Base-by-base conservation (phyloP, 345 rosid genomes). In the Adansonia digitata region DNA sequence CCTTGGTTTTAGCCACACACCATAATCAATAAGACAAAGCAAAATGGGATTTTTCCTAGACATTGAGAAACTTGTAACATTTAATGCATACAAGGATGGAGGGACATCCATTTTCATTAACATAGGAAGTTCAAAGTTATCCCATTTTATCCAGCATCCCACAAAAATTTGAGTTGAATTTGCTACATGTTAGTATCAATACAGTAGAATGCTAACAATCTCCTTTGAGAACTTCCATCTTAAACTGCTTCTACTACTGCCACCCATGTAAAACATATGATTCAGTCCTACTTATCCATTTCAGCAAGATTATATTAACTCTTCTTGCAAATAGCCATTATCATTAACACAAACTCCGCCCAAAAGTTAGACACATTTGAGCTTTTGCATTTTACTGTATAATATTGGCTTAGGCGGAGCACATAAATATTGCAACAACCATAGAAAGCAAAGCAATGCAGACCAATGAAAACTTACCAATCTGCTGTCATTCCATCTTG, bases 401-500 rank as follows among this genome's bases (percentile, higher is more conserved):
- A 52, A 26, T n/a, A 7, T 9, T 52, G 26, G 66, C 86, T 82
- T 20, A 24, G 17, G 3, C 22, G 11, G 9, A 24, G 35, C 55
- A 67, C 22, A 5, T 13, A 43, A 26, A 24, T 13, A 66, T 66
- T 43, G 55, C 55, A 31, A 10, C 31, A 49, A 7, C 20, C 24
- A 49, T 31, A 7, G 31, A 26, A 9, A 48, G 22, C 3, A 45
- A 67, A 66, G 69, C 63, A 55, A 31, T 11, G 49, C 27, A 46
- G 45, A 13, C 48, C 43, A 31, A 43, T 43, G 34, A 64, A 45
- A 57, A 63, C 85, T 77, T 71, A 95, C 98, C 99, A 93, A 75
- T 95, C 99, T 52, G 99, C 97, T 11, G 98, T 95, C 99, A 95
- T 95, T 77, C 99, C 99, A 43, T 95, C 98, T 87, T 95, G 94